phyloP scores from a whole-genome alignment of 257 asterid species.

The Scutellaria baicalensis region DNA sequence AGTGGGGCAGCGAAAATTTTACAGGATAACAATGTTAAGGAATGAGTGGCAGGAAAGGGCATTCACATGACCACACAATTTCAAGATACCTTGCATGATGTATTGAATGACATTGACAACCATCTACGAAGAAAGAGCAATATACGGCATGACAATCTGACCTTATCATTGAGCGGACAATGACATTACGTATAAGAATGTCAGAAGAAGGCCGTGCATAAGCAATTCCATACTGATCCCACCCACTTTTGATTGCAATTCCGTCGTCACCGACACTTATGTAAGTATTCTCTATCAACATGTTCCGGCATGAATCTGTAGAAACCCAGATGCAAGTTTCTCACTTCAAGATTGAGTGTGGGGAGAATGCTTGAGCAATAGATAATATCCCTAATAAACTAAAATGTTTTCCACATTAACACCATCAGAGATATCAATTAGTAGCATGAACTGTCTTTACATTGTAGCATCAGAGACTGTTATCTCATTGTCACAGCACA shows the following conservation, averaged over 20 bases:
- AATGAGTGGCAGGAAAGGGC: not conserved
- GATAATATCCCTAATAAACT: not conserved
- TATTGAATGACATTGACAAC: not conserved
- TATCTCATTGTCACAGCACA: not conserved
- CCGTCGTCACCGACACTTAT: constrained; percentile 91
- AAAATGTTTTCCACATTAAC: not conserved
- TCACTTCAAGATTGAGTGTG: not conserved
- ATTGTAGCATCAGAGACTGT: not conserved
- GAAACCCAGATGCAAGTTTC: not conserved
- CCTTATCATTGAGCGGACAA: constrained; percentile 86
- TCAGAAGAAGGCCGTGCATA: constrained; percentile 75
- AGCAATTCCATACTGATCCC: constrained; percentile 99
- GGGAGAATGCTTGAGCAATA: not conserved
- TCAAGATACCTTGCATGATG: not conserved
- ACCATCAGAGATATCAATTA: not conserved
- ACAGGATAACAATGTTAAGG: not conserved
- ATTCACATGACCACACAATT: not conserved
- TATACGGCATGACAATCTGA: constrained; percentile 12
- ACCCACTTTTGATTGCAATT: constrained; percentile 92
- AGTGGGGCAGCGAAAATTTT: not conserved
- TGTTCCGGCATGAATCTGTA: constrained; percentile 77
- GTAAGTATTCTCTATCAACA: constrained; percentile 79
- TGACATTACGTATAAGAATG: constrained; percentile 68
- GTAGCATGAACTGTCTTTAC: not conserved
- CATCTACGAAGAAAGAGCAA: constrained; percentile 1